A percentile compares a stretch with the other conserved stretches of the same genome.
Conservation (phyloP, 345 rosid species). For the Zanthoxylum bungeanum region DNA sequence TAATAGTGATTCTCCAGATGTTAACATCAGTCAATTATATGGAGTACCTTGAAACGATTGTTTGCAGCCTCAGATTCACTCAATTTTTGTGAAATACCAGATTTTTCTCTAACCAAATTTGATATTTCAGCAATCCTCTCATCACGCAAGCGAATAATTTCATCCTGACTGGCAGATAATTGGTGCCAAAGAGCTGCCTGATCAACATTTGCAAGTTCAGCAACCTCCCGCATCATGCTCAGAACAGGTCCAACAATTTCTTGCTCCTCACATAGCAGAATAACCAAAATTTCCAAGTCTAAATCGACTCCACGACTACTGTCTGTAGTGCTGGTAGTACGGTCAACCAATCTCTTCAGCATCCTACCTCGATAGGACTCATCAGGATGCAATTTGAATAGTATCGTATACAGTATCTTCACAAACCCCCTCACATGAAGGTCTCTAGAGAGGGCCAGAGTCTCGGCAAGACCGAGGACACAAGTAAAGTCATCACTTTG, state of each 20-base stretch:
- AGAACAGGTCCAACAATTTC: conserved; percentile 69
- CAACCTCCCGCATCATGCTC: conserved; percentile 82
- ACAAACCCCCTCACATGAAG: conserved; percentile 75
- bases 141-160: conserved; percentile 61
- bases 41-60: conserved; percentile 73
- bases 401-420: conserved; percentile 73
- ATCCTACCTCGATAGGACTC: conserved; percentile 73
- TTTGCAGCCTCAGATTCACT: conserved; percentile 73
- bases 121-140: conserved; percentile 70
- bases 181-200: conserved; percentile 96
- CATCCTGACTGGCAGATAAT: conserved; percentile 77
- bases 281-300: conserved; percentile 77
- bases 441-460: conserved; percentile 72
- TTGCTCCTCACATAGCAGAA: conserved; percentile 78
- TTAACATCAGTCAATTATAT: conserved; percentile 18
- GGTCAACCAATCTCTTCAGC: conserved; percentile 89
- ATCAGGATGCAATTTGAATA: conserved; percentile 82
- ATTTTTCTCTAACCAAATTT: conserved; percentile 63
- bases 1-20: conserved; percentile 10
- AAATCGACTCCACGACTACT: conserved; percentile 61
- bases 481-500: conserved; percentile 70
- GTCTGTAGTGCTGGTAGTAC: conserved; percentile 64
- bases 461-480: conserved; percentile 90
- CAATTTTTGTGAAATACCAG: conserved; percentile 56
- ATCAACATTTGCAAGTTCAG: conserved; percentile 88